These are phyloP conservation scores for Scheffersomyces lignicola DNA, from an alignment of 1,139 yeast genomes.

Conservation along the genomic window DNA sequence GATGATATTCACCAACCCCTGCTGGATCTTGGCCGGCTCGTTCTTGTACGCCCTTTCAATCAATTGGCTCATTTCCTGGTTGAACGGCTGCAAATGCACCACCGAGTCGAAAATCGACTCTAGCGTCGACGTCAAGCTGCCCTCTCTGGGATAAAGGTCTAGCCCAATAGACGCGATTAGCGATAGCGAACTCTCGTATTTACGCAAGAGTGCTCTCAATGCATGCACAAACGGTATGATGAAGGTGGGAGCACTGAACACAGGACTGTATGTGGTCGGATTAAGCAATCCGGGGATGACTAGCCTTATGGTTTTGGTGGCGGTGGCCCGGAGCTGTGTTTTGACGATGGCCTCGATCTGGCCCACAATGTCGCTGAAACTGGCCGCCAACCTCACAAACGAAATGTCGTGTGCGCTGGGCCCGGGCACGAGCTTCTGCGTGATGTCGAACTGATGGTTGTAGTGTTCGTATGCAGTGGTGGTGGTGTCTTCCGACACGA, in stretches of 20 bases:
- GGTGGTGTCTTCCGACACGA: constrained; percentile 14
- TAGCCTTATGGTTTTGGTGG: constrained; percentile 56
- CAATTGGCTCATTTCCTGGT: constrained; percentile 66
- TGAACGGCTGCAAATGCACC: constrained; percentile 79
- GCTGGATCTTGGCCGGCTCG: constrained; percentile 76
- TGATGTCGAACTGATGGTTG: constrained; percentile 74
- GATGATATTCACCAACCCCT: constrained; percentile 77
- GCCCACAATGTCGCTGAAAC: constrained; percentile 25
- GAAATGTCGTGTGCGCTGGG: constrained; percentile 64
- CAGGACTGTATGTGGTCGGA: constrained; percentile 72
- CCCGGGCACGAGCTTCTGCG: constrained; percentile 65
- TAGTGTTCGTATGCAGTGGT: constrained; percentile 47
- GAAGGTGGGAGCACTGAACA: constrained; percentile 45
- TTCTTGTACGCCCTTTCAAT: constrained; percentile 68
- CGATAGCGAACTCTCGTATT: constrained; percentile 46
- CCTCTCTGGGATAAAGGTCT: constrained; percentile 63
- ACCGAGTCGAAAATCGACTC: constrained; percentile 70
- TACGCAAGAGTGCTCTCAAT: constrained; percentile 55
- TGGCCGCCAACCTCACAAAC: constrained; percentile 41
- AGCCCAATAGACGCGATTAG: constrained; percentile 57
- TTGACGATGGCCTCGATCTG: constrained; percentile 45
- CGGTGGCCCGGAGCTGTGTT: constrained; percentile 30
- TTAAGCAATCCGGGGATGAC: constrained; percentile 75
- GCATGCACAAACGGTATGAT: constrained; percentile 65
- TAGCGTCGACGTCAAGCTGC: constrained; percentile 48